phyloP scores from a whole-genome alignment of 495 filamentous ascomycete species.

The Xylaria nigripes region DNA sequence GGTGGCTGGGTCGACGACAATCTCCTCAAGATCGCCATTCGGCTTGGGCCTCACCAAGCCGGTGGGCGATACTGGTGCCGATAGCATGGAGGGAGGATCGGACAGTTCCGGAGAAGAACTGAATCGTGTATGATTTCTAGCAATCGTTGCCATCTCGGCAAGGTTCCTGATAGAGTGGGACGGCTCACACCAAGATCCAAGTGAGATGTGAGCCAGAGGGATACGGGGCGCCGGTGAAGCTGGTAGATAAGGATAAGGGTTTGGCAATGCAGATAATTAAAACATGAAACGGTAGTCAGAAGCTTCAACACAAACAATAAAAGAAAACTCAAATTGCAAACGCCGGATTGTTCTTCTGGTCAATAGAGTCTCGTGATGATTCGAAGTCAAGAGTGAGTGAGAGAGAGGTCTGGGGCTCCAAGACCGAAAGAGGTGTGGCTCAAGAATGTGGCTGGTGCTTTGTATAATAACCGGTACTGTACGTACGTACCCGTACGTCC shows the following conservation, averaged over 20 bases:
- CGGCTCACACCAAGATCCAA: neutral
- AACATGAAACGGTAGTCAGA: neutral
- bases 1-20: slow-evolving; percentile 23
- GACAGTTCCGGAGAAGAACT: slow-evolving; percentile 27
- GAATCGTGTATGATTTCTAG: slow-evolving; percentile 14
- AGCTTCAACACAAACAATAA: neutral
- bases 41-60: slow-evolving; percentile 17
- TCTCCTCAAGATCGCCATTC: slow-evolving; percentile 23
- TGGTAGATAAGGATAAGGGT: neutral
- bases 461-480: too few relatives aligned
- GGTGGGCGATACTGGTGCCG: slow-evolving; percentile 18
- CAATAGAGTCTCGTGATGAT: neutral
- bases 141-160: slow-evolving; percentile 19
- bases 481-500: too few relatives aligned
- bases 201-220: neutral
- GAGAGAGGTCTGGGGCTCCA: neutral
- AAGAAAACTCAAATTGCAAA: neutral
- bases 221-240: neutral
- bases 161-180: neutral
- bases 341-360: neutral
- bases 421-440: neutral
- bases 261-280: slow-evolving; percentile 1
- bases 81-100: slow-evolving; percentile 25
- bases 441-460: slow-evolving; percentile 4
- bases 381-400: neutral